Conservation (phyloP, 139 green algal species). For the Chlorella sorokiniana region DNA sequence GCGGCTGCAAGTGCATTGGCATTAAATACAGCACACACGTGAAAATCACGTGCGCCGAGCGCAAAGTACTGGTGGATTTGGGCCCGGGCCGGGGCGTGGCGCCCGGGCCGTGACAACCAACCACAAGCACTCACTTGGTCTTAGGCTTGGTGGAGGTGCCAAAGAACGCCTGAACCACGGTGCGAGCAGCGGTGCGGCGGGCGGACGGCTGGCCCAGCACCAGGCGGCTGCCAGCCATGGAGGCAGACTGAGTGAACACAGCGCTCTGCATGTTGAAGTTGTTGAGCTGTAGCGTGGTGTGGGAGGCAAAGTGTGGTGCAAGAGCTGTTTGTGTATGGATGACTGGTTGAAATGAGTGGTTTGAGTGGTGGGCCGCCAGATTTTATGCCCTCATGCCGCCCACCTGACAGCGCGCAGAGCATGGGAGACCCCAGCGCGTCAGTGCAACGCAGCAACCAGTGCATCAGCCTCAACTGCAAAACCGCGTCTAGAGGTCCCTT, state of each 20-base stretch:
- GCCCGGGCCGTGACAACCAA: background rate
- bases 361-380: background rate
- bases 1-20: too few relatives aligned
- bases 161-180: background rate
- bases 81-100: too few relatives aligned
- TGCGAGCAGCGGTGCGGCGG: background rate
- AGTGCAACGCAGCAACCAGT: too few relatives aligned
- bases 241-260: background rate
- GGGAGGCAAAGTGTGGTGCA: background rate
- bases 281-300: too few relatives aligned
- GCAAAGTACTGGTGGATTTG: too few relatives aligned
- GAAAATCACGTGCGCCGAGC: too few relatives aligned
- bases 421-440: too few relatives aligned
- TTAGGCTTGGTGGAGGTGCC: constrained; percentile 2
- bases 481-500: too few relatives aligned
- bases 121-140: background rate
- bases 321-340: background rate
- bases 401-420: too few relatives aligned
- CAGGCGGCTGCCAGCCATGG: background rate
- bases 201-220: background rate
- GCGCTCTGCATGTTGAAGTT: background rate
- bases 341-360: background rate
- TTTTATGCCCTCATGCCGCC: too few relatives aligned
- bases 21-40: too few relatives aligned
- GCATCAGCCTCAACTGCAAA: too few relatives aligned